Percentiles rank a stretch among this genome's conserved stretches.
phyloP scores from a whole-genome alignment of 768 basidiomycete genomes.

The Suillus alpinus region DNA sequence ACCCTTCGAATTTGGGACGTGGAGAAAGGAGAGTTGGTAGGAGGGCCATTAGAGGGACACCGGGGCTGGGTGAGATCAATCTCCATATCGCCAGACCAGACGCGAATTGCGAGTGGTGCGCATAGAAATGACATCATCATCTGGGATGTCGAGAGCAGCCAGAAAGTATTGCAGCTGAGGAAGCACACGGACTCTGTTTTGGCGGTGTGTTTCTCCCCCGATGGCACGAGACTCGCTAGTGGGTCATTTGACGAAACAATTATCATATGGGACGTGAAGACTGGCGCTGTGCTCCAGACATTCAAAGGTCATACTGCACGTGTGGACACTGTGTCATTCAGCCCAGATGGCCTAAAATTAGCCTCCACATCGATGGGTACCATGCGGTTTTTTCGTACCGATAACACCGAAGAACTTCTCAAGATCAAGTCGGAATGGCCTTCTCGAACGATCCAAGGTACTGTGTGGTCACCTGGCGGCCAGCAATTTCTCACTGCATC shows the following conservation, averaged over 20 bases:
- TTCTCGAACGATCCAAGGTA: no score
- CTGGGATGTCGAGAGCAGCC: constrained; percentile 8
- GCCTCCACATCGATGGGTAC: neutral
- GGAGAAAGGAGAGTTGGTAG: neutral
- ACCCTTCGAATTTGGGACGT: constrained; percentile 5
- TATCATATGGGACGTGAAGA: constrained; percentile 3
- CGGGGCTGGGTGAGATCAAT: neutral
- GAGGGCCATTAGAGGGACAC: constrained; percentile 6
- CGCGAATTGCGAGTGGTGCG: constrained; percentile 6
- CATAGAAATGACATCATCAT: constrained; percentile 11
- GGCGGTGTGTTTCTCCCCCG: constrained; percentile 38
- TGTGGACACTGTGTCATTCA: neutral
- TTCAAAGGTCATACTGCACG: neutral
- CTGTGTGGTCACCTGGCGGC: neutral
- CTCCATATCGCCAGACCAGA: constrained; percentile 3
- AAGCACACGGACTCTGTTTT: constrained; percentile 15
- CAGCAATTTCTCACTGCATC: neutral
- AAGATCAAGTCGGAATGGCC: no score
- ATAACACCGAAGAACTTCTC: neutral
- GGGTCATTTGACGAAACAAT: constrained; percentile 31
- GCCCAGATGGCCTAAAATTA: constrained; percentile 8
- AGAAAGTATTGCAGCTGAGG: neutral
- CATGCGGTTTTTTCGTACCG: neutral
- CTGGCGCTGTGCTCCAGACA: neutral
- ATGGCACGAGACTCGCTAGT: constrained; percentile 39